Evolutionary conservation across 345 rosid species (phyloP).

Genomic region (Aurinia saxatilis): DNA sequence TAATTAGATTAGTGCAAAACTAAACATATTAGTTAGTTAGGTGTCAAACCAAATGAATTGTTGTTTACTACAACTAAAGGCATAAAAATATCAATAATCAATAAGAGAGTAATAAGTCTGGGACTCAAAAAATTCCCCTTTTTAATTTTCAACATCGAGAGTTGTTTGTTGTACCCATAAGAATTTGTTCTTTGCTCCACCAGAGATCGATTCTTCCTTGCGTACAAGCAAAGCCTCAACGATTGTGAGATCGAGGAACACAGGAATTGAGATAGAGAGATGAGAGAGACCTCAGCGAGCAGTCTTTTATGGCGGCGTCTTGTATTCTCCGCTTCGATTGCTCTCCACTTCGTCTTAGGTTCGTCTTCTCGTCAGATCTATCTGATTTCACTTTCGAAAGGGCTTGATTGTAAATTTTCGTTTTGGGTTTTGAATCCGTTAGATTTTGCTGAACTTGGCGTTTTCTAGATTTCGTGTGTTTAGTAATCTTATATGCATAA

Average conservation of each 20-base stretch:
- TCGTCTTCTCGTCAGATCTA: constrained; percentile 30
- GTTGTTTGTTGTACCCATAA: background rate
- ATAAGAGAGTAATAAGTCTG: background rate
- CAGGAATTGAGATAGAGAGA: constrained; percentile 13
- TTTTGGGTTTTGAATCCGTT: background rate
- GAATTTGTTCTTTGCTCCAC: background rate
- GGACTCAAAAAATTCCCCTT: background rate
- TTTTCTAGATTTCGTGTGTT: background rate
- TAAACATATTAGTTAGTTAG: background rate
- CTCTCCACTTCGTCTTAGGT: constrained; percentile 53
- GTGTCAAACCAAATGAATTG: background rate
- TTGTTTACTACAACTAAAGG: background rate
- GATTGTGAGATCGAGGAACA: background rate
- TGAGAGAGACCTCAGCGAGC: constrained; percentile 30
- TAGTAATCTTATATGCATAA: background rate
- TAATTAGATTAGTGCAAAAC: too few relatives aligned
- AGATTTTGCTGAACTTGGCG: background rate
- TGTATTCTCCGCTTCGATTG: constrained; percentile 36
- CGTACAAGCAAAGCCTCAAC: background rate
- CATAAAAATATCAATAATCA: background rate
- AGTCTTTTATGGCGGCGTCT: constrained; percentile 29
- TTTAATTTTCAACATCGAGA: background rate
- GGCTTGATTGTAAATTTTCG: background rate
- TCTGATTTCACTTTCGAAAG: background rate
- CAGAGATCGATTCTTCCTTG: constrained; percentile 3